phyloP scores from a whole-genome alignment of 2,329 filamentous ascomycete species.

The Penicillium sp. region DNA sequence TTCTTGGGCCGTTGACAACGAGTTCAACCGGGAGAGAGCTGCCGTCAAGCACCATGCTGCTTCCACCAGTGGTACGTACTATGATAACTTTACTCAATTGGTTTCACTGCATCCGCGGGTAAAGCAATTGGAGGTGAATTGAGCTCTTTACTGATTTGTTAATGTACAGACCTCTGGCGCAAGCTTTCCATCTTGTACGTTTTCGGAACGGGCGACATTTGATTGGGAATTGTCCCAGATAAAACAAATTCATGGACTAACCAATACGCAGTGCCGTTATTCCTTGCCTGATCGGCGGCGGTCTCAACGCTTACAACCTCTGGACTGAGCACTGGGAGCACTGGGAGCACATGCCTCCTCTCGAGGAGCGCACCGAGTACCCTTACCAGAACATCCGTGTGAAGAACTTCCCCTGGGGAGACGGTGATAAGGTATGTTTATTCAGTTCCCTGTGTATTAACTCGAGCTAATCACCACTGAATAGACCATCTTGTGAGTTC shows the following conservation, averaged over 20 bases:
- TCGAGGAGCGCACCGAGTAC: slow-evolving; percentile 91
- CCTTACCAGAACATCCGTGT: slow-evolving; percentile 95
- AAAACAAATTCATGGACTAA: too few relatives aligned
- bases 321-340: slow-evolving; percentile 99
- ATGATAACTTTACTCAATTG: slow-evolving; percentile 8
- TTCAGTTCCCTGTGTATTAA: neutral
- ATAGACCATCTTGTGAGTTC: slow-evolving; percentile 64
- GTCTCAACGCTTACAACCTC: slow-evolving; percentile 80
- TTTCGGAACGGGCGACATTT: slow-evolving; percentile 7
- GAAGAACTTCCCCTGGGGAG: slow-evolving; percentile 93
- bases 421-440: slow-evolving; percentile 84
- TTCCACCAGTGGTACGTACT: slow-evolving; percentile 70
- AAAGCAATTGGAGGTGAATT: neutral
- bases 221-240: too few relatives aligned
- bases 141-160: slow-evolving; percentile 29
- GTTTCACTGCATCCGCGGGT: neutral
- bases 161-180: slow-evolving; percentile 74
- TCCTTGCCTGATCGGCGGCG: slow-evolving; percentile 67
- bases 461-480: slow-evolving; percentile 8
- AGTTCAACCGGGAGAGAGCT: slow-evolving; percentile 87
- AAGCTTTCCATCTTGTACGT: slow-evolving; percentile 95
- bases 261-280: slow-evolving; percentile 60
- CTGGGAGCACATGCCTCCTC: slow-evolving; percentile 75
- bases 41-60: slow-evolving; percentile 88
- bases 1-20: slow-evolving; percentile 68